Conservation (phyloP, 805 yeast genomes). For the Ogataea trehaloabstinens region DNA sequence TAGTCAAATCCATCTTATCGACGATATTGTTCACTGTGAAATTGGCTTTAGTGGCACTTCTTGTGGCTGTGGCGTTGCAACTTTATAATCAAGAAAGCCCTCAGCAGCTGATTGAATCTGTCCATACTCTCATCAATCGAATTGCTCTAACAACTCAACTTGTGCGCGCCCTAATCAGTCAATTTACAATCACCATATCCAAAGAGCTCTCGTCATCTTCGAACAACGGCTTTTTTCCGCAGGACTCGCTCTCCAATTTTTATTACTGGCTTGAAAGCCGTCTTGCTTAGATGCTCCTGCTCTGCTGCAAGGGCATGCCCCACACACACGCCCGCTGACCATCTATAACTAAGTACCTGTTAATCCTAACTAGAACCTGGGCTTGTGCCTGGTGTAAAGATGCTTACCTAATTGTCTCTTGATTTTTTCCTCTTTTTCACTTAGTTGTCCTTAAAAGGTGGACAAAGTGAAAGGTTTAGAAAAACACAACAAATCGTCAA, state of each 20-base stretch:
- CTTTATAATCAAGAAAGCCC: conserved; percentile 3
- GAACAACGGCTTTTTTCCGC: too few species aligned
- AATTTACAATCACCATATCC: too few species aligned
- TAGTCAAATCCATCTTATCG: conserved; percentile 5
- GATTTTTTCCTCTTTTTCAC: conserved; percentile 2
- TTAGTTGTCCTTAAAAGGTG: conserved; percentile 3
- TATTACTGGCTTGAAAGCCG: too few species aligned
- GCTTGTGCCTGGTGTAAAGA: not conserved
- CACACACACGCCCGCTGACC: too few species aligned
- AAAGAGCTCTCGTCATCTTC: too few species aligned
- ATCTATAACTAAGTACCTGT: too few species aligned
- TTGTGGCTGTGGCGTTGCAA: conserved; percentile 3
- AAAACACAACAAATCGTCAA: not conserved
- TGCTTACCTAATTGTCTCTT: not conserved
- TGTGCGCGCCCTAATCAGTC: not conserved
- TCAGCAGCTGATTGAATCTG: conserved; percentile 2
- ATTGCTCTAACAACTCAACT: not conserved
- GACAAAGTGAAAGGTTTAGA: not conserved
- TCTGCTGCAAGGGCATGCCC: too few species aligned
- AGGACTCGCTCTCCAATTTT: too few species aligned
- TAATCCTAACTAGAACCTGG: too few species aligned
- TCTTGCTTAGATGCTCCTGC: too few species aligned
- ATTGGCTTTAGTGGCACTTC: conserved; percentile 1
- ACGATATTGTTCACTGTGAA: conserved; percentile 8
- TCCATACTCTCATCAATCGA: not conserved